These are phyloP conservation scores for Hanseniaspora clermontiae DNA, from an alignment of 805 yeast species.

Conservation along the genomic window DNA sequence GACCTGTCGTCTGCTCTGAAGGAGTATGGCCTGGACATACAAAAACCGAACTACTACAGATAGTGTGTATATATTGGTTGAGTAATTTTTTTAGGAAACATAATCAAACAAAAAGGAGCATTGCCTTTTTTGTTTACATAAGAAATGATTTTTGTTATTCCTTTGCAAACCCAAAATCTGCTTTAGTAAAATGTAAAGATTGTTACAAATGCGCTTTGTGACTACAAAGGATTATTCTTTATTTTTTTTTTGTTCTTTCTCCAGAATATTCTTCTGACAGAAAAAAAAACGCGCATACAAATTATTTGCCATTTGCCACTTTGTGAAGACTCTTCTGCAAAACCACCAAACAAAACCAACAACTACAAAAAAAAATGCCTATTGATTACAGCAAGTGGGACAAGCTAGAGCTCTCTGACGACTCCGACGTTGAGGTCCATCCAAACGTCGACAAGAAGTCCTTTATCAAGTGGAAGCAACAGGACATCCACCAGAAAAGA, in stretches of 20 bases:
- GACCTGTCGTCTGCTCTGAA: constrained; percentile 84
- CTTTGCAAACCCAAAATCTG: no score
- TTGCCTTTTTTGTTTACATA: not conserved
- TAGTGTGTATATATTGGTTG: constrained; percentile 23
- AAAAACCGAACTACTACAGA: constrained; percentile 89
- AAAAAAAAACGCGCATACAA: no score
- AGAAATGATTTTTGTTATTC: no score
- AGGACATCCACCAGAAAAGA: constrained; percentile 91
- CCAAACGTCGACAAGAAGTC: constrained; percentile 94
- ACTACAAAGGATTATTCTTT: no score
- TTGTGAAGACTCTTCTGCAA: not conserved
- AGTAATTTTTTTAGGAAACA: no score
- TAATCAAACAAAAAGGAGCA: no score
- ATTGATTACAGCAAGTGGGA: constrained; percentile 98
- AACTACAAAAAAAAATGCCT: constrained; percentile 37
- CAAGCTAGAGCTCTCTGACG: constrained; percentile 88
- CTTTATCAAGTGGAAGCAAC: constrained; percentile 90
- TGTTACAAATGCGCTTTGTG: no score
- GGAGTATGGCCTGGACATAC: constrained; percentile 82
- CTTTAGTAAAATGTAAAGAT: not conserved
- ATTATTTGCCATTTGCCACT: not conserved
- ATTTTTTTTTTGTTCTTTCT: no score
- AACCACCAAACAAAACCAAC: not conserved
- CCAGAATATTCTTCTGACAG: not conserved
- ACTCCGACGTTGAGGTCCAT: constrained; percentile 92